These are phyloP conservation scores for Talaromyces rugulosus DNA, from an alignment of 2,329 filamentous ascomycete species.

Conservation along the genomic window DNA sequence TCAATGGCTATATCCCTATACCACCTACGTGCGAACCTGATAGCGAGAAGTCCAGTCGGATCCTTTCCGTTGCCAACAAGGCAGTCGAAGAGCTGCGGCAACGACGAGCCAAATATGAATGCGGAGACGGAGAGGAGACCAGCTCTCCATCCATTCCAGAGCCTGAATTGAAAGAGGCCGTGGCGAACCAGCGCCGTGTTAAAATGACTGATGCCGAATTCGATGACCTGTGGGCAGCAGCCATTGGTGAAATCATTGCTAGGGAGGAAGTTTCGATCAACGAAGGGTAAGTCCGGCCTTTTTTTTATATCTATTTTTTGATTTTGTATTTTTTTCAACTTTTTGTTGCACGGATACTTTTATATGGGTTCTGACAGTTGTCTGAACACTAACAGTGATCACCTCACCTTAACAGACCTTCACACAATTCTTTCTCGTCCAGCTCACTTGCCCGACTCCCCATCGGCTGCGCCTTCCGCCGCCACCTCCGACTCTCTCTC, in stretches of 20 bases:
- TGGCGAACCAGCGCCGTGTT: constrained; percentile 72
- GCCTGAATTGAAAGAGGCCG: constrained; percentile 69
- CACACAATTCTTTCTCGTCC: constrained; percentile 69
- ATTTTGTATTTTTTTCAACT: constrained; percentile 14
- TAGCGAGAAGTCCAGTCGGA: constrained; percentile 81
- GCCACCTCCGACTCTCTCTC: constrained; percentile 45
- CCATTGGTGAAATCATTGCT: constrained; percentile 47
- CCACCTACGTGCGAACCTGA: constrained; percentile 93
- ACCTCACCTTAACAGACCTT: constrained; percentile 68
- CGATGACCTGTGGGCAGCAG: constrained; percentile 66
- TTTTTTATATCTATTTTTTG: constrained; percentile 14
- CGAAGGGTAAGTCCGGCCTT: constrained; percentile 52
- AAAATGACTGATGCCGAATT: constrained; percentile 85
- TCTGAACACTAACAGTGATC: constrained; percentile 75
- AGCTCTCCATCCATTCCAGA: constrained; percentile 64
- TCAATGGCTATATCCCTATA: constrained; percentile 76
- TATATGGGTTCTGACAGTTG: constrained; percentile 48
- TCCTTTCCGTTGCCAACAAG: constrained; percentile 82
- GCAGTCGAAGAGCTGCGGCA: constrained; percentile 83
- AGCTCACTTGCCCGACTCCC: constrained; percentile 89
- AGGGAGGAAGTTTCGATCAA: constrained; percentile 58
- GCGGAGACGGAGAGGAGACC: constrained; percentile 63
- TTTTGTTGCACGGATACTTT: constrained; percentile 11
- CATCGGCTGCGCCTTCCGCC: constrained; percentile 56
- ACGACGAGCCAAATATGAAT: constrained; percentile 84